Conservation (phyloP, 164 flowering plant genomes). For the Chloranthus sessilifolius region DNA sequence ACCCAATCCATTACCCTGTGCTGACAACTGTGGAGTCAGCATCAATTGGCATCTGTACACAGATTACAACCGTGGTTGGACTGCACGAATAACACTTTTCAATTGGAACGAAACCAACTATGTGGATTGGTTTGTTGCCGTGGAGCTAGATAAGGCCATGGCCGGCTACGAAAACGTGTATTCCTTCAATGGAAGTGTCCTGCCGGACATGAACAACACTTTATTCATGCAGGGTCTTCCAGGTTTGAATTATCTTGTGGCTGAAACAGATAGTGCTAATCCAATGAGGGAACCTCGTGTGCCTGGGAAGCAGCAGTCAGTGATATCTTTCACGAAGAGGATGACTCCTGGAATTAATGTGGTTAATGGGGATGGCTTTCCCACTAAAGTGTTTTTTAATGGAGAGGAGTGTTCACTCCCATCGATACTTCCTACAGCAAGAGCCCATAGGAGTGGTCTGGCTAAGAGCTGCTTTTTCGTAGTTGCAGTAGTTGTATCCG, state of each 20-base stretch:
- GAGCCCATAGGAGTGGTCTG: slow-evolving; percentile 3
- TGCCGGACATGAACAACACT: slow-evolving; percentile 44
- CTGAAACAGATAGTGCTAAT: slow-evolving; percentile 47
- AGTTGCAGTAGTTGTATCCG: slow-evolving; percentile 22
- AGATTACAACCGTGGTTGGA: slow-evolving; percentile 64
- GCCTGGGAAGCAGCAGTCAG: slow-evolving; percentile 90
- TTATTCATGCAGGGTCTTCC: slow-evolving; percentile 66
- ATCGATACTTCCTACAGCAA: slow-evolving; percentile 28
- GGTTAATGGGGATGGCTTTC: slow-evolving; percentile 75
- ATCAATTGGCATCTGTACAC: slow-evolving; percentile 68
- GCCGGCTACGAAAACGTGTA: slow-evolving; percentile 56
- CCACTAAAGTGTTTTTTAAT: slow-evolving; percentile 65
- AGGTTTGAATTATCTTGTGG: slow-evolving; percentile 63
- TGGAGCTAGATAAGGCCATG: slow-evolving; percentile 49
- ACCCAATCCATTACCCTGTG: slow-evolving; percentile 63
- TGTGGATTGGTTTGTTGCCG: slow-evolving; percentile 72
- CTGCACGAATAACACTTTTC: slow-evolving; percentile 59
- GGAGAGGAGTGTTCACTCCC: slow-evolving; percentile 96
- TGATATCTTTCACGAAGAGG: slow-evolving; percentile 71
- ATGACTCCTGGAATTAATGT: slow-evolving; percentile 39
- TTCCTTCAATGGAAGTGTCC: slow-evolving; percentile 74
- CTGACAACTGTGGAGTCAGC: slow-evolving; percentile 74
- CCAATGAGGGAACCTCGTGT: slow-evolving; percentile 51
- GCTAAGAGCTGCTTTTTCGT: slow-evolving; percentile 12
- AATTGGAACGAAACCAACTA: slow-evolving; percentile 58